phyloP scores from a whole-genome alignment of 371 early-diverging fungal genomes.

The Apophysomyces elegans region DNA sequence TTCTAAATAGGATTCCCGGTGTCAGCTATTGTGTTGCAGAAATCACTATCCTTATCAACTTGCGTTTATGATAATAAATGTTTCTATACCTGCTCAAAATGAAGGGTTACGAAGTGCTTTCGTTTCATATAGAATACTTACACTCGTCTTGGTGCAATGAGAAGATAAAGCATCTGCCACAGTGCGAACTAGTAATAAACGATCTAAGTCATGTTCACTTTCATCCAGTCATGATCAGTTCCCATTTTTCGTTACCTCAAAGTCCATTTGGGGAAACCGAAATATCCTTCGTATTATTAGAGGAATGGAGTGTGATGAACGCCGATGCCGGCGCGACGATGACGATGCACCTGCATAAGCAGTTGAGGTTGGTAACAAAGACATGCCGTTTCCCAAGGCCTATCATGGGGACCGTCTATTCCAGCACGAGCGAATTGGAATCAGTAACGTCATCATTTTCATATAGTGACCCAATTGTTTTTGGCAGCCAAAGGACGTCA shows the following conservation, averaged over 20 bases:
- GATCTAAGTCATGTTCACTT: background rate
- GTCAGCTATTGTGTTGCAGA: background rate
- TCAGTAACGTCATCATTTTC: too few species aligned
- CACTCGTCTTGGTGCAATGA: slow-evolving; percentile 87
- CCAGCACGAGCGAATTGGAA: too few species aligned
- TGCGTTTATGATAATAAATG: slow-evolving; percentile 93
- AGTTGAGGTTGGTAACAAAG: slow-evolving; percentile 26
- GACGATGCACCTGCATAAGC: slow-evolving; percentile 19
- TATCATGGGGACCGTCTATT: too few species aligned
- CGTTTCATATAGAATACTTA: slow-evolving; percentile 43
- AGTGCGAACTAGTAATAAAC: slow-evolving; percentile 68
- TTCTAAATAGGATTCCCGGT: slow-evolving; percentile 51
- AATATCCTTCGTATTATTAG: slow-evolving; percentile 64
- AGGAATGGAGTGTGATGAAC: slow-evolving; percentile 27
- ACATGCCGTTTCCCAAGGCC: slow-evolving; percentile 11
- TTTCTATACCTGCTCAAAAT: slow-evolving; percentile 72
- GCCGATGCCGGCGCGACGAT: slow-evolving; percentile 23
- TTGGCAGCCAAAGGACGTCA: too few species aligned
- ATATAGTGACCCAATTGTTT: too few species aligned
- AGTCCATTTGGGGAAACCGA: slow-evolving; percentile 86
- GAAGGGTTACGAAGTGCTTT: background rate
- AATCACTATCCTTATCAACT: slow-evolving; percentile 16
- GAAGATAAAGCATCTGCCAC: slow-evolving; percentile 91
- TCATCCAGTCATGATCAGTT: background rate
- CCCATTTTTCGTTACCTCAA: slow-evolving; percentile 53